Evolutionary conservation across 257 asterid species (phyloP).

Genomic region (Sherardia arvensis): DNA sequence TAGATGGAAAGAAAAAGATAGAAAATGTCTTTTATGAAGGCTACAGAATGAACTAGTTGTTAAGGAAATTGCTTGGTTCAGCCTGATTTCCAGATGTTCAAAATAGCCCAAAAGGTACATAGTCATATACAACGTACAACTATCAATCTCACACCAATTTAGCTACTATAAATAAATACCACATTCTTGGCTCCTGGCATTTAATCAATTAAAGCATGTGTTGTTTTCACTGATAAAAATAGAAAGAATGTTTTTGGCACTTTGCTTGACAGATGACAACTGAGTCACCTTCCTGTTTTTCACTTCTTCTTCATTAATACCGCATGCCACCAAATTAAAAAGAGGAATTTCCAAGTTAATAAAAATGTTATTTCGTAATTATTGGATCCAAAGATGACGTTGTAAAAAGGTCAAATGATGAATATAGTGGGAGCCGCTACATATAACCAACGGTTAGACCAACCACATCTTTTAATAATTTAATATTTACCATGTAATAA

Average conservation of each 20-base stretch:
- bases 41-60: neutral
- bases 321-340: neutral
- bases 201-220: neutral
- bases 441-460: no score
- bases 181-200: neutral
- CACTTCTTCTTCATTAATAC: neutral
- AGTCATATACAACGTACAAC: neutral
- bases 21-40: neutral
- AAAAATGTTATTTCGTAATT: no score
- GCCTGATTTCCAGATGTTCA: neutral
- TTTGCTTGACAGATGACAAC: neutral
- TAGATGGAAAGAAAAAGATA: neutral
- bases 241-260: neutral
- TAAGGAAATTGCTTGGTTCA: conserved; percentile 1
- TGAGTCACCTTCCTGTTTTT: neutral
- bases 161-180: neutral
- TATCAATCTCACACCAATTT: neutral
- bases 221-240: neutral
- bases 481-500: no score
- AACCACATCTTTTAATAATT: no score
- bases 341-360: neutral
- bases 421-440: no score
- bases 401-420: neutral
- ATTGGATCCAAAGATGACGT: neutral
- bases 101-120: neutral